Percentiles rank a stretch among this genome's conserved stretches.
These are phyloP conservation scores for Yarrowia porcina DNA, from an alignment of 805 yeast genomes.

Conservation along the genomic window DNA sequence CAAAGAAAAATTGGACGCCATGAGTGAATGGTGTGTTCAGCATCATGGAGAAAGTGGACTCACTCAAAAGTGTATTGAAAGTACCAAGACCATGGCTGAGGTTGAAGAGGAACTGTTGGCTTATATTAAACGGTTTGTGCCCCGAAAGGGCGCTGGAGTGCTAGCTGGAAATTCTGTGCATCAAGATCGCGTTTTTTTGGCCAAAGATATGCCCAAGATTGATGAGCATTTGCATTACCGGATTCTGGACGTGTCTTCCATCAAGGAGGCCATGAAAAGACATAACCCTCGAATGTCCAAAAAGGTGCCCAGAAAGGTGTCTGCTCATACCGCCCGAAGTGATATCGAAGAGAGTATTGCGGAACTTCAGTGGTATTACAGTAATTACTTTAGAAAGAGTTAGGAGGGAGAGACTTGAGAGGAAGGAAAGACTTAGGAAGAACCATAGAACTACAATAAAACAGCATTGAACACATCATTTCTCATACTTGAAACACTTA, in stretches of 20 bases:
- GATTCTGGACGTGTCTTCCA: constrained; percentile 82
- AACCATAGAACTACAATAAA: too few relatives aligned
- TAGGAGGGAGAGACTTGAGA: too few relatives aligned
- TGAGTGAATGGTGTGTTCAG: constrained; percentile 4
- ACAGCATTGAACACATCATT: too few relatives aligned
- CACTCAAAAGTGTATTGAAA: constrained; percentile 61
- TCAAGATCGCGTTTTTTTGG: constrained; percentile 83
- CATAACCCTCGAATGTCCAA: too few relatives aligned
- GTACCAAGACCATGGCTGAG: constrained; percentile 50
- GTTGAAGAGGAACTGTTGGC: constrained; percentile 65
- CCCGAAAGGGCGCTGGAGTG: constrained; percentile 55
- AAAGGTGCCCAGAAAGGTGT: constrained; percentile 51
- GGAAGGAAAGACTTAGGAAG: too few relatives aligned
- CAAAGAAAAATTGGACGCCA: constrained; percentile 43
- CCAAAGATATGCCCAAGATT: constrained; percentile 76
- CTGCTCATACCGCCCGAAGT: constrained; percentile 81
- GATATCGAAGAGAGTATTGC: constrained; percentile 88
- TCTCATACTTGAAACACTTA: too few relatives aligned
- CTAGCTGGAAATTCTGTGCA: constrained; percentile 92
- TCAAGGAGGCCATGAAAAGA: constrained; percentile 75
- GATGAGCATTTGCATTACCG: constrained; percentile 62
- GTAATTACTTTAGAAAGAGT: constrained; percentile 43
- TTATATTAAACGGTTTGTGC: constrained; percentile 58
- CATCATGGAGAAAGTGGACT: constrained; percentile 51
- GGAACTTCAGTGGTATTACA: constrained; percentile 74